Evolutionary conservation across 2,329 filamentous ascomycete species (phyloP), one percentile per base, ranked within the genome.

Genomic region (Pseudocercospora fuligena): DNA sequence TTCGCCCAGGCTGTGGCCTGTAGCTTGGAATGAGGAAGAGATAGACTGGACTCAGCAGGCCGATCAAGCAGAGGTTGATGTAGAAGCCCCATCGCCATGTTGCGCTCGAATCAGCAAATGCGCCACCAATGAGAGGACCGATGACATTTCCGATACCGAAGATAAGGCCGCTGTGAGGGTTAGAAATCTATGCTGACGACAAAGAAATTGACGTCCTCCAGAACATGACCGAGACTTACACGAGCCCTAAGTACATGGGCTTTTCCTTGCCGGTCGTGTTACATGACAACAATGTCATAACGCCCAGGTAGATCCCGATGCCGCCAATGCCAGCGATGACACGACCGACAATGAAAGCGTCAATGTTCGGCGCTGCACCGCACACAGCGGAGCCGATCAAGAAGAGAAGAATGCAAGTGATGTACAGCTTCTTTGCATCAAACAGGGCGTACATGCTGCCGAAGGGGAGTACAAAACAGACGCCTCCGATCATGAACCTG

Each of bases 1-100:
- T 19, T 9, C 40, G 11, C 16, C 51, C 40, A 25, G 60, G 63
- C 31, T 51, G 66, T 21, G 67, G 69, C 16, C 65, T 61, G 65
- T 63, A 27, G 77, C 16, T 77, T 61, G 76, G 80, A 0, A 87
- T 77, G 68, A 84, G 81, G 31, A 87, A 82, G 29, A 87, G 21
- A 25, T 82, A 80, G 33, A 82, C 78, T 0, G 84, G 81, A 5
- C 80, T 73, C 29, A 78, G 77, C 7, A 80, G 71, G 11, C 76
- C 85, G 12, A 36, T 60, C 27, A 66, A 25, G 40, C 40, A 59
- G 5, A 63, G 60, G 31, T 66, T 66, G 64, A 66, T 84, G 70
- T 89, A 89, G 70, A 86, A 85, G 0, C 79, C 80, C 75, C 76
- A 78, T 69, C 76, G 65, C 77, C 77, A 78, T 31, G 70, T 75